phyloP scores from a whole-genome alignment of 1,139 yeast species.

The Blastobotrys persicus region DNA sequence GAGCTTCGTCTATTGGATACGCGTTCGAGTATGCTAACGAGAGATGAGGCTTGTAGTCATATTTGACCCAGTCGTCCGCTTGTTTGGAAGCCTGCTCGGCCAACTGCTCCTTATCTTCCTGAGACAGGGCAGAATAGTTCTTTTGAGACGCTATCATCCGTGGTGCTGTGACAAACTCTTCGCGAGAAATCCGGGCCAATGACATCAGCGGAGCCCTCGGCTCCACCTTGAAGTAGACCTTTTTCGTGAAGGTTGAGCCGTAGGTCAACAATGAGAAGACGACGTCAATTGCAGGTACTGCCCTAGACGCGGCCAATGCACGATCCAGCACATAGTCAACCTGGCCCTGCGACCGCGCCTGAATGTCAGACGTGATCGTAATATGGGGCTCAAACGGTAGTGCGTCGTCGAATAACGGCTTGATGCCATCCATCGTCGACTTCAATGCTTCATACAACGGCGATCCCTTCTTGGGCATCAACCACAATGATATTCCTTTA shows the following conservation, averaged over 20 bases:
- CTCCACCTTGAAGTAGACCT: constrained; percentile 58
- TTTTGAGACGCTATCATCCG: constrained; percentile 31
- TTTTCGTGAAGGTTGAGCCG: constrained; percentile 52
- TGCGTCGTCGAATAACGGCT: constrained; percentile 69
- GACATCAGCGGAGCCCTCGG: constrained; percentile 59
- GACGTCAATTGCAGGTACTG: constrained; percentile 36
- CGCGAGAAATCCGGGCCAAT: constrained; percentile 68
- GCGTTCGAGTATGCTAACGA: constrained; percentile 67
- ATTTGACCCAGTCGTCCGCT: constrained; percentile 52
- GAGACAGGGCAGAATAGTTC: constrained; percentile 31
- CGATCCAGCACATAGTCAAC: constrained; percentile 63
- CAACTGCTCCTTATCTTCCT: constrained; percentile 26
- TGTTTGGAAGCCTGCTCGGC: constrained; percentile 29
- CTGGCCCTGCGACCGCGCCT: constrained; percentile 44
- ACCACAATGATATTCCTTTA: constrained; percentile 64
- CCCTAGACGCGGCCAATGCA: constrained; percentile 58
- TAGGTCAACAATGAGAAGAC: constrained; percentile 34
- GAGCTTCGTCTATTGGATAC: constrained; percentile 68
- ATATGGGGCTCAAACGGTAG: constrained; percentile 72
- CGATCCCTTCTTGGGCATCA: constrained; percentile 61
- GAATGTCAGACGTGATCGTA: constrained; percentile 64
- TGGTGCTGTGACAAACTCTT: constrained; percentile 53
- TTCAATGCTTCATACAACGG: constrained; percentile 55
- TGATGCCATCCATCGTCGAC: constrained; percentile 61
- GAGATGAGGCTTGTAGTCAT: constrained; percentile 69